These are phyloP conservation scores for Ostreobium quekettii DNA, from an alignment of 139 green algal species.

Conservation along the genomic window DNA sequence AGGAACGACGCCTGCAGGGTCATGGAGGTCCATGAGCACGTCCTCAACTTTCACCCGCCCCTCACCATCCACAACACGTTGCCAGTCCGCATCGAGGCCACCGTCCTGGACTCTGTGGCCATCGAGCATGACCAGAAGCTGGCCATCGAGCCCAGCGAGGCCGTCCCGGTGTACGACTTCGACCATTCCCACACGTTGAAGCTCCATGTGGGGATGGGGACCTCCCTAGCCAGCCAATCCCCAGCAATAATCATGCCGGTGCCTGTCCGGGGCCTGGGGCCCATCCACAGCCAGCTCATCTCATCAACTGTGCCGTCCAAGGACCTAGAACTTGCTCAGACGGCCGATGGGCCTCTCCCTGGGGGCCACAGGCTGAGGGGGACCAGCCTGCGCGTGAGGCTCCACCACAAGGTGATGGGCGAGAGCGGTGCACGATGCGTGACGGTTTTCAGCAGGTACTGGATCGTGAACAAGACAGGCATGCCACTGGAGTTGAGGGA, in stretches of 20 bases:
- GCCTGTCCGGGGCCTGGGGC: neutral
- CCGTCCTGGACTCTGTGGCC: conserved; percentile 14
- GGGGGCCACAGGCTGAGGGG: neutral
- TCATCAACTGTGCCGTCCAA: no score
- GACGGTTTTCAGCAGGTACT: conserved; percentile 31
- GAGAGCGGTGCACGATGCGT: conserved; percentile 25
- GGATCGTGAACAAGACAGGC: conserved; percentile 41
- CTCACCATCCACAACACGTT: conserved; percentile 39
- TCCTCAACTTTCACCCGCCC: conserved; percentile 34
- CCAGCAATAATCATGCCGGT: neutral
- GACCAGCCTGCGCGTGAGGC: neutral
- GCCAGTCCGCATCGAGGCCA: conserved; percentile 29
- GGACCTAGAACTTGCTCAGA: neutral
- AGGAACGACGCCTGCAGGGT: neutral
- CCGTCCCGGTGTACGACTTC: conserved; percentile 27
- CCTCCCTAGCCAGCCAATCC: neutral
- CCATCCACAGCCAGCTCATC: no score
- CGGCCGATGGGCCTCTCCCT: neutral
- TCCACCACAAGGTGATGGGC: neutral
- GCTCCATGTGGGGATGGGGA: neutral
- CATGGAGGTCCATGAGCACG: conserved; percentile 22
- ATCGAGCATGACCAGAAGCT: neutral
- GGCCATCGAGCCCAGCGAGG: conserved; percentile 16
- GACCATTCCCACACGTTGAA: conserved; percentile 17
- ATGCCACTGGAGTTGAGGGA: conserved; percentile 27